Conservation (phyloP, 2,329 filamentous ascomycete genomes). For the Rhinocladiella mackenziei region DNA sequence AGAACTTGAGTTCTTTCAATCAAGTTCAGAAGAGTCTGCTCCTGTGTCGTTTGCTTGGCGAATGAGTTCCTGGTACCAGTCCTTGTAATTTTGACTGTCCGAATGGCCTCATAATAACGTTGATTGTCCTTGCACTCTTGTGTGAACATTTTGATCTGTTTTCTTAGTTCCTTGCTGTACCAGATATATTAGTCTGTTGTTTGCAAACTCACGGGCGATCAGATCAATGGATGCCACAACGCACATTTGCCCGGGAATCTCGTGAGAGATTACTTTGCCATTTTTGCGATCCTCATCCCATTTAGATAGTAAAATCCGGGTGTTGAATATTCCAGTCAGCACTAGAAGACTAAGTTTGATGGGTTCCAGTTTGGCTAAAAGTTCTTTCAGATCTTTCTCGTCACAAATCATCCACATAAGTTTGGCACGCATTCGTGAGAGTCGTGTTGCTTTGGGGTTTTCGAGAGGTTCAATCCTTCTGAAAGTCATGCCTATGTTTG, state of each 20-base stretch:
- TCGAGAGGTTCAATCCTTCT: background rate
- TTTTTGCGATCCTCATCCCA: conserved; percentile 2
- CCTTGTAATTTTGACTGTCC: background rate
- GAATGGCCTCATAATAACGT: background rate
- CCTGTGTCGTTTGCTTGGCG: background rate
- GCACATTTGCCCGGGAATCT: no score
- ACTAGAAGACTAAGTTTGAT: background rate
- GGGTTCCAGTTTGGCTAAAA: conserved; percentile 2
- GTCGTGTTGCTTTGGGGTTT: background rate
- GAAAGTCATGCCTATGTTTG: background rate
- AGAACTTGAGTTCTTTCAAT: background rate
- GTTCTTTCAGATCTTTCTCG: conserved; percentile 4
- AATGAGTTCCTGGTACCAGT: background rate
- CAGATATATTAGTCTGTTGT: background rate
- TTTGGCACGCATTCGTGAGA: background rate
- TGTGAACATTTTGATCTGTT: background rate
- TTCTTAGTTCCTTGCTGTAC: background rate
- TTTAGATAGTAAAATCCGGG: conserved; percentile 1
- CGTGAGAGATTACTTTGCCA: no score
- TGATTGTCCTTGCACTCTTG: conserved; percentile 1
- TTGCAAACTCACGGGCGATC: conserved; percentile 1
- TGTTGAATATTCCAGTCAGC: background rate
- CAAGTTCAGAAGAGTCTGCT: background rate
- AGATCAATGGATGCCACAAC: no score
- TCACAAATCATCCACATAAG: conserved; percentile 4